These are phyloP conservation scores for Sonneratia caseolaris DNA, from an alignment of 345 rosid species.

Conservation along the genomic window DNA sequence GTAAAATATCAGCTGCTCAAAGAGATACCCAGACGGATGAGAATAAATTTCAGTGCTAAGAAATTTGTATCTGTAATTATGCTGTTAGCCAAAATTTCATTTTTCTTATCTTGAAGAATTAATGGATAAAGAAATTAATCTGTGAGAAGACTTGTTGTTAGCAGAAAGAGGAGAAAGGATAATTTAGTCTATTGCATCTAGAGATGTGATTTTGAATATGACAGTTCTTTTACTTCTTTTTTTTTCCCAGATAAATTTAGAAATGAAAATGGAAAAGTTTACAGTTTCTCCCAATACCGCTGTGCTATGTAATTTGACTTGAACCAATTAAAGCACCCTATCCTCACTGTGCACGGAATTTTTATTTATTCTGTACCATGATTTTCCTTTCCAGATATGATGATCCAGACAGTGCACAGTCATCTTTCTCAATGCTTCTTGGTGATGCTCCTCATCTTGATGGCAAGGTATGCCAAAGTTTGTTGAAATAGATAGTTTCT, in stretches of 20 bases:
- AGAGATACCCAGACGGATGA: neutral
- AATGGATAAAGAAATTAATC: neutral
- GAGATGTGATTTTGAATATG: neutral
- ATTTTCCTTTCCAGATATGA: constrained; percentile 33
- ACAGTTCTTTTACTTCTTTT: neutral
- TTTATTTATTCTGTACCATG: neutral
- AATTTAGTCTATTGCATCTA: neutral
- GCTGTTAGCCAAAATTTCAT: neutral
- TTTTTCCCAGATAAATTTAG: neutral
- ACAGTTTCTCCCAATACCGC: neutral
- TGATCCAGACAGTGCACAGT: constrained; percentile 83
- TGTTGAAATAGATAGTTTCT: neutral
- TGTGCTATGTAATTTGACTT: neutral
- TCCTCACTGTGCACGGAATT: neutral
- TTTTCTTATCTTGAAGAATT: constrained; percentile 3
- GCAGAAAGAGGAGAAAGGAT: neutral
- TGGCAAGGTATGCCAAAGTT: constrained; percentile 40
- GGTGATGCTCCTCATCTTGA: constrained; percentile 98
- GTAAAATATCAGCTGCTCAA: neutral
- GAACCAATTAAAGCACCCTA: neutral
- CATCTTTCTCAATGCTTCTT: constrained; percentile 94
- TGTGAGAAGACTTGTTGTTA: neutral
- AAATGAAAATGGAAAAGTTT: neutral
- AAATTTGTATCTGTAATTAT: neutral
- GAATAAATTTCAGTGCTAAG: neutral